Evolutionary conservation across 2,329 filamentous ascomycete species (phyloP), one percentile per base, ranked within the genome.

Genomic region (Aspergillus ruber): DNA sequence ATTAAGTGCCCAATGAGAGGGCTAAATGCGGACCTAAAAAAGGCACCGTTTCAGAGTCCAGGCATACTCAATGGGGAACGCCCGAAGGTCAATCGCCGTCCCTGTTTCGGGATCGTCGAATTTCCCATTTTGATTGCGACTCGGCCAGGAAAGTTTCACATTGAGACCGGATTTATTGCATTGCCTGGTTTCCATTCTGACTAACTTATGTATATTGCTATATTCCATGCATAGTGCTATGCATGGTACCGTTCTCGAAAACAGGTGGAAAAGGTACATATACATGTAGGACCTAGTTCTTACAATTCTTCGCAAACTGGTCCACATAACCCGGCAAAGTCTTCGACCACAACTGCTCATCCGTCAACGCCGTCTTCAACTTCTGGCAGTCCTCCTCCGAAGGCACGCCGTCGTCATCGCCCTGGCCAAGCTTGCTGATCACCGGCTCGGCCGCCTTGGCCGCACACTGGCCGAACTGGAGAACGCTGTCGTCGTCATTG

Each of bases 371-470:
- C 33, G 23, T 12, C 35, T 48, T 50, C 20, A 50, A 40, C 43
- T 50, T 43, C 23, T 40, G 20, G 40, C 49, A 48, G 3, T 45
- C 36, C 12, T 42, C 46, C 13, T 50, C 46, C 8, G 45, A 48
- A 6, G 47, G 33, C 4, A 38, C 27, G 32, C 39, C 17, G 32
- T 42, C 17, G 12, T 17, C 39, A 4, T 48, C 10, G 18, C 48
- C 27, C 6, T 44, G 35, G 20, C 44, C 27, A 6, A 42, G 36
- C 13, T 44, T 40, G 39, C 40, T 17, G 17, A 50, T 33, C 32
- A 50, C 38, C 4, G 49, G 49, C 43, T 44, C 32, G n/a, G 42
- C 23, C 15, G 49, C 49, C 29, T 50, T 42, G 25, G 48, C 25
- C 4, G 39, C 49, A 23, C 49, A 50, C 18, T n/a, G 6, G 1